Conservation (phyloP, 805 yeast species). For the Ogataea ramenticola region DNA sequence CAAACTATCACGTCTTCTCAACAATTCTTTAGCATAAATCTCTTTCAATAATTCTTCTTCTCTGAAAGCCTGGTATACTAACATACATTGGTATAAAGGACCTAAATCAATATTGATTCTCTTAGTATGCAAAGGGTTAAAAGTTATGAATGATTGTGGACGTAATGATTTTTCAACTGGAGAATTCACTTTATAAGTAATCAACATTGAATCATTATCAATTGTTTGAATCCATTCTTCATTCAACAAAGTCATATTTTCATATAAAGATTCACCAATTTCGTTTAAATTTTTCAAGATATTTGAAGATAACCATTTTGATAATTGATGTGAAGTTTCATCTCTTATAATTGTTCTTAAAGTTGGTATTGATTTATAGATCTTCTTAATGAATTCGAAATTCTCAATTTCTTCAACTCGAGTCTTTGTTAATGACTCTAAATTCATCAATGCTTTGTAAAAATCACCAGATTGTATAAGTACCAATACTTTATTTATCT, state of each 20-base stretch:
- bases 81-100: slow-evolving; percentile 75
- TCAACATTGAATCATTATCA: slow-evolving; percentile 34
- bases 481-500: slow-evolving; percentile 80
- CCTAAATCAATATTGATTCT: slow-evolving; percentile 48
- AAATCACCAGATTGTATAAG: slow-evolving; percentile 67
- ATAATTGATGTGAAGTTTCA: slow-evolving; percentile 60
- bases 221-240: slow-evolving; percentile 51
- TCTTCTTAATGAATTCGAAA: slow-evolving; percentile 68
- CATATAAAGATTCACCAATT: slow-evolving; percentile 52
- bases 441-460: slow-evolving; percentile 77
- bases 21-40: slow-evolving; percentile 65
- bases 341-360: slow-evolving; percentile 66
- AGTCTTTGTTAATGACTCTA: slow-evolving; percentile 65
- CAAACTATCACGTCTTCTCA: slow-evolving; percentile 60
- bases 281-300: slow-evolving; percentile 52
- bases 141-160: slow-evolving; percentile 31
- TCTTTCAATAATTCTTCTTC: slow-evolving; percentile 53
- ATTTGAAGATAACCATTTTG: slow-evolving; percentile 55
- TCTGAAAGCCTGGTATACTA: slow-evolving; percentile 72
- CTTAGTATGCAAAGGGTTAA: slow-evolving; percentile 42
- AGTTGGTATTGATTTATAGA: slow-evolving; percentile 70
- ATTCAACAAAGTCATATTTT: slow-evolving; percentile 48
- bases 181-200: slow-evolving; percentile 67
- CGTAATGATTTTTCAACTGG: slow-evolving; percentile 79
- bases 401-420: slow-evolving; percentile 58